Conservation (phyloP, 306 rosid species). For the Crotalaria pallida region DNA sequence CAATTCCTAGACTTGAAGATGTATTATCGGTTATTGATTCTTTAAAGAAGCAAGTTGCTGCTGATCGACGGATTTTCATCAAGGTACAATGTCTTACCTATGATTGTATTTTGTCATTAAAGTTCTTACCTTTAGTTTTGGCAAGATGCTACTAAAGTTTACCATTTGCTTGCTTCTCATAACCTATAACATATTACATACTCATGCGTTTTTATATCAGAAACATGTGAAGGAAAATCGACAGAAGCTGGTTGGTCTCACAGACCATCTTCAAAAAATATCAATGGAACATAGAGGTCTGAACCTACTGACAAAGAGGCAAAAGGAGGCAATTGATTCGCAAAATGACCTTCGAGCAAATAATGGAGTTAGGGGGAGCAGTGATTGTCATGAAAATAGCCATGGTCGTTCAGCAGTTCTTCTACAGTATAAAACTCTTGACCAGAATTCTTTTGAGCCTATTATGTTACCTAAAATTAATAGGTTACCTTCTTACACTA, state of each 20-base stretch:
- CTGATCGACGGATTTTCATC: conserved; percentile 44
- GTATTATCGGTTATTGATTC: conserved; percentile 59
- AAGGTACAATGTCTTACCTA: conserved; percentile 43
- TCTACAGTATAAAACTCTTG: conserved; percentile 76
- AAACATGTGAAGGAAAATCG: conserved; percentile 72
- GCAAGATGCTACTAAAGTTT: too few relatives aligned
- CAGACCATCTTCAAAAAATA: conserved; percentile 44
- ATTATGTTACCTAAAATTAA: conserved; percentile 73
- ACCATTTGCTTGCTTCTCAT: neutral
- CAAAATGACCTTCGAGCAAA: conserved; percentile 61
- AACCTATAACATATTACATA: neutral
- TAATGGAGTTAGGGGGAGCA: conserved; percentile 50
- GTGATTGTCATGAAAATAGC: conserved; percentile 59
- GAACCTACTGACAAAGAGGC: conserved; percentile 72
- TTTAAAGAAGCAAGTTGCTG: conserved; percentile 69
- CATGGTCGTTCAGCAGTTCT: conserved; percentile 85
- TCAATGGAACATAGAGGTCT: conserved; percentile 49
- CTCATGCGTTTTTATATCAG: conserved; percentile 35
- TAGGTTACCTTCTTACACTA: conserved; percentile 89
- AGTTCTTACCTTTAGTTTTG: too few relatives aligned
- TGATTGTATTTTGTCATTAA: conserved; percentile 5
- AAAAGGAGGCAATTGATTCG: conserved; percentile 75
- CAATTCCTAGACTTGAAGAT: conserved; percentile 38
- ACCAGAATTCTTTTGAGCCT: conserved; percentile 83
- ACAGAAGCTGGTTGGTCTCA: conserved; percentile 58